phyloP scores from a whole-genome alignment of 1,284 basidiomycete genomes.

The Trichosporon asahii region DNA sequence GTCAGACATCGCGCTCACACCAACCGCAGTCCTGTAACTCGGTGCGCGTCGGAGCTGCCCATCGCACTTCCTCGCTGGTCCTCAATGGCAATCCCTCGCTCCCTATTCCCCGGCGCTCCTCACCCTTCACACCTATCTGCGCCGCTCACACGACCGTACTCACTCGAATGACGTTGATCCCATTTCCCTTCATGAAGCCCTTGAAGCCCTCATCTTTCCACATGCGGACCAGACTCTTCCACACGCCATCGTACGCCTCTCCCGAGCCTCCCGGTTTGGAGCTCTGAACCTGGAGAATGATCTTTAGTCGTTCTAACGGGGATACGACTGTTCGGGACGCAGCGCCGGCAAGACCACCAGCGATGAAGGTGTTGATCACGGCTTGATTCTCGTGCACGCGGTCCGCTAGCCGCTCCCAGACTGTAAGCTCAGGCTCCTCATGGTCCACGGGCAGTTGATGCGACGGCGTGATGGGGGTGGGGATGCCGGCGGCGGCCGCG shows the following conservation, averaged over 20 bases:
- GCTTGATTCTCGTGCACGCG: constrained; percentile 34
- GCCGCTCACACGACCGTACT: constrained; percentile 20
- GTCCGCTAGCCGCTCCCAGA: constrained; percentile 8
- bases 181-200: constrained; percentile 81
- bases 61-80: too few relatives aligned
- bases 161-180: constrained; percentile 81
- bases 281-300: constrained; percentile 86
- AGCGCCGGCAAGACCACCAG: constrained; percentile 50
- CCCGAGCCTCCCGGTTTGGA: constrained; percentile 46
- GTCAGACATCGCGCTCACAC: not conserved
- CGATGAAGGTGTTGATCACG: constrained; percentile 49
- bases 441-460: not conserved
- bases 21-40: too few relatives aligned
- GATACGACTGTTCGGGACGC: constrained; percentile 84
- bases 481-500: not conserved
- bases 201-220: constrained; percentile 87
- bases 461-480: not conserved
- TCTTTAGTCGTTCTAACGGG: constrained; percentile 87
- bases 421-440: not conserved
- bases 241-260: constrained; percentile 76
- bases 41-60: too few relatives aligned
- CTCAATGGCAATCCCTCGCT: too few relatives aligned
- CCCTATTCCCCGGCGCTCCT: not conserved
- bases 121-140: not conserved
- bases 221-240: constrained; percentile 73